A percentile compares a stretch with the other conserved stretches of the same genome.
phyloP scores from a whole-genome alignment of 2,329 filamentous ascomycete species.

The Colletotrichum tofieldiae region DNA sequence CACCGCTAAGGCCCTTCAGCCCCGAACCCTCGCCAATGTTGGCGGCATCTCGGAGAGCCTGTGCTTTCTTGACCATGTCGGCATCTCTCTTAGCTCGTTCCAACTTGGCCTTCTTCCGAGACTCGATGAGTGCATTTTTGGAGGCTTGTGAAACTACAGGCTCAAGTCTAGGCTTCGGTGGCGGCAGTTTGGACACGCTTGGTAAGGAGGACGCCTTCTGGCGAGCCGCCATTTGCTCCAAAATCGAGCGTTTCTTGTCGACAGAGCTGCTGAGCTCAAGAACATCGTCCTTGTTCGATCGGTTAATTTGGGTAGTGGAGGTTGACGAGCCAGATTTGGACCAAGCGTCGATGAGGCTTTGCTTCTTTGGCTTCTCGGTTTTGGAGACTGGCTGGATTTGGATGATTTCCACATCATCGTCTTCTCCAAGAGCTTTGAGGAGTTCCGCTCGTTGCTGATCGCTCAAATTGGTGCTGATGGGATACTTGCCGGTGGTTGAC shows the following conservation, averaged over 20 bases:
- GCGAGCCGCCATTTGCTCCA: slow-evolving; percentile 63
- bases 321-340: slow-evolving; percentile 64
- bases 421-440: slow-evolving; percentile 73
- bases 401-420: slow-evolving; percentile 68
- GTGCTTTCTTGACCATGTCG: slow-evolving; percentile 79
- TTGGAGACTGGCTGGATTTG: slow-evolving; percentile 55
- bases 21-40: slow-evolving; percentile 86
- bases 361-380: slow-evolving; percentile 64
- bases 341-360: slow-evolving; percentile 75
- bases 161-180: slow-evolving; percentile 34
- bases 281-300: slow-evolving; percentile 64
- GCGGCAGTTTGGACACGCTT: slow-evolving; percentile 35
- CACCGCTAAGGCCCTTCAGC: slow-evolving; percentile 76
- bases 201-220: slow-evolving; percentile 39
- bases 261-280: slow-evolving; percentile 63
- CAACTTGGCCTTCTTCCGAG: slow-evolving; percentile 61
- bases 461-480: slow-evolving; percentile 84
- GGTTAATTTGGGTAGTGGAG: slow-evolving; percentile 46
- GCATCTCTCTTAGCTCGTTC: slow-evolving; percentile 82
- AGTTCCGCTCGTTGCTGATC: slow-evolving; percentile 89
- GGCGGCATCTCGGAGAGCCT: slow-evolving; percentile 68
- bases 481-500: slow-evolving; percentile 65
- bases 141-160: slow-evolving; percentile 30
- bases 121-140: slow-evolving; percentile 43
- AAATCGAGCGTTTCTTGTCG: slow-evolving; percentile 60